phyloP scores from a whole-genome alignment of 495 filamentous ascomycete genomes.

The Podospora sp. region DNA sequence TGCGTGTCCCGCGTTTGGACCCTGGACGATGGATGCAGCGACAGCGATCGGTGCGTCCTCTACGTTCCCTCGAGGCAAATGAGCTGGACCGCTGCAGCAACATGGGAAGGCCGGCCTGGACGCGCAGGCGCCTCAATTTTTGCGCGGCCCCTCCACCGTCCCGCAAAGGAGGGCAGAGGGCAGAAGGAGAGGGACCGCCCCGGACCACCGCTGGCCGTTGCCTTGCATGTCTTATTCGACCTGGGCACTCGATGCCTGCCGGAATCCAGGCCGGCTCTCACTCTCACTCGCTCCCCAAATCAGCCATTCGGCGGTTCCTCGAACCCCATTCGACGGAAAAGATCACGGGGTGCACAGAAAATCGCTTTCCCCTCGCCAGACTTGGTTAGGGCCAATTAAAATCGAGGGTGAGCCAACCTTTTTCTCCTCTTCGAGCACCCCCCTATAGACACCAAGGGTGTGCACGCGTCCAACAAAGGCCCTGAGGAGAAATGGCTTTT shows the following conservation, averaged over 20 bases:
- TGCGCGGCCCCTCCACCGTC: constrained; percentile 8
- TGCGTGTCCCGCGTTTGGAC: neutral
- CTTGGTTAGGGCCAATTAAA: constrained; percentile 13
- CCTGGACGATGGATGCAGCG: neutral
- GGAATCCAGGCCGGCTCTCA: constrained; percentile 10
- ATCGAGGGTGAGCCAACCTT: neutral
- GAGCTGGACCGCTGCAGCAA: neutral
- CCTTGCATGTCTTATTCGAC: neutral
- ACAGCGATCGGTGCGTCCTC: constrained; percentile 1
- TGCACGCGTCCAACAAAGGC: neutral
- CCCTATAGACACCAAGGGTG: neutral
- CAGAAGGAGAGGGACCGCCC: no score
- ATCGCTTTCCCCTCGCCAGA: constrained; percentile 18
- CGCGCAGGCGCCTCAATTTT: constrained; percentile 4
- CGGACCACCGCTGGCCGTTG: no score
- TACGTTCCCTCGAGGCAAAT: neutral
- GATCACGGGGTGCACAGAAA: constrained; percentile 23
- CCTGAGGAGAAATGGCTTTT: neutral
- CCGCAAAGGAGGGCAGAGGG: neutral
- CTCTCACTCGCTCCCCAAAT: constrained; percentile 20
- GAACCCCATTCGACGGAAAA: constrained; percentile 24
- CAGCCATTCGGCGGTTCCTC: constrained; percentile 21
- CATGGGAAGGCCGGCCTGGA: neutral
- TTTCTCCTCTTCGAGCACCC: neutral
- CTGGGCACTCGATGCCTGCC: constrained; percentile 13